Base-by-base conservation (phyloP, 345 rosid genomes). In the Rhodamnia rubescens region DNA sequence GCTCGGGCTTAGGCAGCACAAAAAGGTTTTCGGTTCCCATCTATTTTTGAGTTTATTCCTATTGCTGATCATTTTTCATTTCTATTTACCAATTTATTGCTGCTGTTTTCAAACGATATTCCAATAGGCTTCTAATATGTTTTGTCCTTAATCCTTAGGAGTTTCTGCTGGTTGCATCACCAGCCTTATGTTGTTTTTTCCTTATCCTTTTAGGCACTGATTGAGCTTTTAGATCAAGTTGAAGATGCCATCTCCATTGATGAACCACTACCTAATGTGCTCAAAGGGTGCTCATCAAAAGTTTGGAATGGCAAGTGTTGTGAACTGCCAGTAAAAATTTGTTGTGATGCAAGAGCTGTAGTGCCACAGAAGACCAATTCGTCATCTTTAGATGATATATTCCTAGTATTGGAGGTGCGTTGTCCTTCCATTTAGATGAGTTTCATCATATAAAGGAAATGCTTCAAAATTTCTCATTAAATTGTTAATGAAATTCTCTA, bases 151-250 rank as follows among this genome's bases (percentile, higher is more conserved):
- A 13, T 36, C 47, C 47, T 69, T 36, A 69, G 78, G 47, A 69
- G 11, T 18, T 36, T 16, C 36, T 69, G 80, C 47, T 18, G 47
- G 26, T 8, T 10, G 10, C 49, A 24, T 13, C 40, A 56, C 50
- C 36, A 59, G 85, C 36, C 56, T 81, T 74, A 18, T 84, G 11
- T 7, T 47, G 21, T 86, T 83, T 69, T 85, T 84, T 75, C 24
- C 85, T 69, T 84, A 74, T 85, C 87, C 83, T 82, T 80, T 81
- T 82, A 97, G 98, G 94, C 95, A 84, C 92, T 97, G 92, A 94
- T 97, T 85, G 98, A 96, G 87, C 92, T 97, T 83, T 89, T 97
- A 85, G 96, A 96, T 92, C 98, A 96, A 92, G 98, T 97, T 69
- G 95, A 95, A 92, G 98, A 95, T 91, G 99, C 91, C 89, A 93